Base-by-base conservation (phyloP, 2,329 filamentous ascomycete species). In the Gremmenia infestans region DNA sequence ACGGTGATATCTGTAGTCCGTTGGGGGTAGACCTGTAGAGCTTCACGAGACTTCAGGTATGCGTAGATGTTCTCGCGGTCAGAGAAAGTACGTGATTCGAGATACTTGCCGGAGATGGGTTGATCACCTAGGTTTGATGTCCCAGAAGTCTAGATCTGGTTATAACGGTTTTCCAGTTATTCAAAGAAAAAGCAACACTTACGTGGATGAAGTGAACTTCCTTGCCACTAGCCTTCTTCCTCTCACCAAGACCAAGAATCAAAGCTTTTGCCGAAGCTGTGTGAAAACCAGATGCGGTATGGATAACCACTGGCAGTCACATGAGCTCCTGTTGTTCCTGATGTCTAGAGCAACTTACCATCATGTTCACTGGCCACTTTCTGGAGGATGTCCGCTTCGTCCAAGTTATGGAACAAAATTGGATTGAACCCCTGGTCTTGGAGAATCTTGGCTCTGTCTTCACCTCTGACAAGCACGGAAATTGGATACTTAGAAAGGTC, bases 61-160 rank as follows among this genome's bases (percentile, higher is more conserved):
- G 54, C 63, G 56, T 76, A 78, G 19, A 79, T 67, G 48, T 77
- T 69, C 8, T 76, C 71, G n/a, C 71, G 68, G 60, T 79, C 76
- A 39, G 72, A 71, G 55, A 78, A 74, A 43, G 66, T 61, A 8
- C 67, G 66, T 1, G 59, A 50, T 46, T 73, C 68, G 5, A 58
- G 35, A 36, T 66, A 70, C 0, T 49, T 47, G 15, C 66, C 60
- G 1, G 71, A 69, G 39, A 76, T 65, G 1, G 75, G 73, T 12
- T 66, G 67, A 58, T 78, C 76, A 3, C 65, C 70, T 0, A 80
- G 53, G 39, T 75, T 76, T 3, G 75, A 77, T 0, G 71, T 72
- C 12, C 76, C 75, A 2, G 73, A 73, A 0, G 71, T 74, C 67
- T 72, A 8, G 12, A 19, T 5, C 45, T 12, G 37, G 17, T 11